These are phyloP conservation scores for Fusarium sp. DNA, from an alignment of 2,329 filamentous ascomycete species.

Conservation along the genomic window DNA sequence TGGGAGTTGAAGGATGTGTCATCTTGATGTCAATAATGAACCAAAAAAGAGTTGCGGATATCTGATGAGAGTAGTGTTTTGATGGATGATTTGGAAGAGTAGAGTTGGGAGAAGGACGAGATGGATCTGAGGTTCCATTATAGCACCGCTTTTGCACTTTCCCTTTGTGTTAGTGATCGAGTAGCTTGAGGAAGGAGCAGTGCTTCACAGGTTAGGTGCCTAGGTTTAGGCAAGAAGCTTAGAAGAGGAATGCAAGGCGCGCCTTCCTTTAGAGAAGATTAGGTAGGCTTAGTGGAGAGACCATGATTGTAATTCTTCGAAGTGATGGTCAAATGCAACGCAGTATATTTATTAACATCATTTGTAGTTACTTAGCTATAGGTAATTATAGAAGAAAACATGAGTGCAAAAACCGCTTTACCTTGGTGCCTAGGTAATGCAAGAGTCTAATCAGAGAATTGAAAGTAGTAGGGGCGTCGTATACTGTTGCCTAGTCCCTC, in stretches of 20 bases:
- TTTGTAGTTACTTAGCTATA: background rate
- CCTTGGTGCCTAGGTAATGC: background rate
- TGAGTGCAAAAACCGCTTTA: background rate
- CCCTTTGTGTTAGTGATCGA: background rate
- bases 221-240: background rate
- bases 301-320: background rate
- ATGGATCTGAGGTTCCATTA: too few species aligned
- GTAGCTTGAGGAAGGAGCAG: background rate
- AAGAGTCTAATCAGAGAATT: background rate
- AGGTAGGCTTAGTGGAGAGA: background rate
- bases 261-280: background rate
- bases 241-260: background rate
- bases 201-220: too few species aligned
- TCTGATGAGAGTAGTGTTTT: background rate
- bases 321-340: background rate
- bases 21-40: background rate
- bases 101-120: background rate
- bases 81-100: background rate
- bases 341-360: background rate
- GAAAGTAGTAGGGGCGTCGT: background rate
- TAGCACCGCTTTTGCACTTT: background rate
- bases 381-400: background rate
- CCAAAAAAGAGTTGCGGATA: background rate
- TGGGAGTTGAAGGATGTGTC: background rate
- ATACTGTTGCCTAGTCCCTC: background rate